phyloP scores from a whole-genome alignment of 2,329 filamentous ascomycete genomes.

The Alternaria viburni region DNA sequence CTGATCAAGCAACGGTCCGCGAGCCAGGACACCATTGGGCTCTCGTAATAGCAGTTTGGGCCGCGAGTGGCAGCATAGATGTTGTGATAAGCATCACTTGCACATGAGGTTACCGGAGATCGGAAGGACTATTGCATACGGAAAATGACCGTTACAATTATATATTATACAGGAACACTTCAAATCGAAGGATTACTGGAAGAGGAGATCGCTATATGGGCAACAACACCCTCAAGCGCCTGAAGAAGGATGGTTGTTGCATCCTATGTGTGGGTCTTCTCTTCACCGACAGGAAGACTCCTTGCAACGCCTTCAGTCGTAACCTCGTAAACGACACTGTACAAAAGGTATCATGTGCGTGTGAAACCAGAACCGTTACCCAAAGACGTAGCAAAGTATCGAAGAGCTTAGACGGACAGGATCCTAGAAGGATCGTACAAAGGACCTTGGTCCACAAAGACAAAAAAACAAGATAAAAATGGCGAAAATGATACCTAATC shows the following conservation, averaged over 20 bases:
- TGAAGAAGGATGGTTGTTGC: constrained; percentile 8
- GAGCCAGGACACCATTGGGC: neutral
- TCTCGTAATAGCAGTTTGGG: neutral
- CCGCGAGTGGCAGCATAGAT: neutral
- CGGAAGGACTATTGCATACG: constrained; percentile 1
- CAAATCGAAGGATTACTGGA: neutral
- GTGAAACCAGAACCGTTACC: constrained; percentile 8
- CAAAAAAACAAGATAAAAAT: neutral
- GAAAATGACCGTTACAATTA: constrained; percentile 15
- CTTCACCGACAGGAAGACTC: constrained; percentile 8
- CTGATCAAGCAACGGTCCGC: neutral
- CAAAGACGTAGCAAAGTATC: neutral
- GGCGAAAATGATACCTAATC: constrained; percentile 13
- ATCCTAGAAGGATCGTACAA: neutral
- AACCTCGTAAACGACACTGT: constrained; percentile 15
- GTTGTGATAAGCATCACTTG: neutral
- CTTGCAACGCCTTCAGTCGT: constrained; percentile 16
- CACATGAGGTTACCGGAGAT: neutral
- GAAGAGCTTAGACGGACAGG: neutral
- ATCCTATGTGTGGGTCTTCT: constrained; percentile 7
- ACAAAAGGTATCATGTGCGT: constrained; percentile 17
- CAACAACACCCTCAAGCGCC: constrained; percentile 24
- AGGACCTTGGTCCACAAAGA: neutral
- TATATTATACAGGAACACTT: constrained; percentile 22
- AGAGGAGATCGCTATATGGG: constrained; percentile 17